Percentiles rank a stretch among this genome's conserved stretches.
Evolutionary conservation across 179 eudicot genomes (phyloP).

Genomic region (Vitellaria paradoxa): DNA sequence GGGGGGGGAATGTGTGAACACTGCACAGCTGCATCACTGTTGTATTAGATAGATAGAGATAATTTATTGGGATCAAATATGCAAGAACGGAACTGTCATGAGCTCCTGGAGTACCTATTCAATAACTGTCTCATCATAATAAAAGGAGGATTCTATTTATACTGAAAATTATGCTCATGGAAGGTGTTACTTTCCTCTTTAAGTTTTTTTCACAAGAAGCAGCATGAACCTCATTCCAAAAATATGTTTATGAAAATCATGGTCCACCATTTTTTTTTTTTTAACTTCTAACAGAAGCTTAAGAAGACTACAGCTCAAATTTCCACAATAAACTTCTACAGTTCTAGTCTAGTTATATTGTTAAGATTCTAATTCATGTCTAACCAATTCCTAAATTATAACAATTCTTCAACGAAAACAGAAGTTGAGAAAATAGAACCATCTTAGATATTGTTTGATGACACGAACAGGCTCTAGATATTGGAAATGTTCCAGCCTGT

Average conservation of each 20-base stretch:
- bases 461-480: too few species aligned
- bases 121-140: not conserved
- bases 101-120: not conserved
- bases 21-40: too few species aligned
- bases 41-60: too few species aligned
- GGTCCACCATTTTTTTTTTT: not conserved
- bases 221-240: not conserved
- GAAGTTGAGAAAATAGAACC: not conserved
- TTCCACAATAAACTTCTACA: not conserved
- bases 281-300: not conserved
- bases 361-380: not conserved
- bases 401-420: not conserved
- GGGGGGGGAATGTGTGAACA: too few species aligned
- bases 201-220: not conserved
- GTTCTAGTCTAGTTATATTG: not conserved
- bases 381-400: not conserved
- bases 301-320: slow-evolving; percentile 4
- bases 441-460: not conserved
- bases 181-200: not conserved
- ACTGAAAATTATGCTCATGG: not conserved
- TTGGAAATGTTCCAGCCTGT: not conserved
- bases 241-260: not conserved
- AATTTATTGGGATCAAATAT: too few species aligned
- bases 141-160: not conserved
- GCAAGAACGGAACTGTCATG: too few species aligned